phyloP scores from a whole-genome alignment of 306 rosid species.

The Rosa persica region DNA sequence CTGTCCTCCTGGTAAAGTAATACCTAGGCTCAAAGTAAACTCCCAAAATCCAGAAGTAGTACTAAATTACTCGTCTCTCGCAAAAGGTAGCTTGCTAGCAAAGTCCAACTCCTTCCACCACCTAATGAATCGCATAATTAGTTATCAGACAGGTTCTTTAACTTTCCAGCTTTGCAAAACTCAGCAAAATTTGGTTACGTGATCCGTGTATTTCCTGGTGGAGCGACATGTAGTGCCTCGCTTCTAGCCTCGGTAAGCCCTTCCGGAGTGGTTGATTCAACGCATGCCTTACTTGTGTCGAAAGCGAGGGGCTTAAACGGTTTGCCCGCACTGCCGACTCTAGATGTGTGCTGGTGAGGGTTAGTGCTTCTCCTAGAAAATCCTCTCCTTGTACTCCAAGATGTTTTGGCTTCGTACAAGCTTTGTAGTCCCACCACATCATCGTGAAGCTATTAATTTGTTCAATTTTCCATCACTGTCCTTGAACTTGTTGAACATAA shows the following conservation, averaged over 20 bases:
- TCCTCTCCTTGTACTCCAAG: conserved; percentile 8
- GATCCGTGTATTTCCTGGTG: conserved; percentile 15
- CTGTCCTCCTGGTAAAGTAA: conserved; percentile 20
- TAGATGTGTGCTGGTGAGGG: neutral
- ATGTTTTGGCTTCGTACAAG: conserved; percentile 18
- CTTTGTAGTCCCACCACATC: neutral
- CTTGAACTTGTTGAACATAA: neutral
- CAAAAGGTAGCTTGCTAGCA: conserved; percentile 24
- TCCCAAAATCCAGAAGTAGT: conserved; percentile 20
- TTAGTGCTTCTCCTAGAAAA: conserved; percentile 16
- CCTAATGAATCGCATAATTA: conserved; percentile 18
- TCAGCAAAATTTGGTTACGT: conserved; percentile 4
- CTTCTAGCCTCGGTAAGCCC: conserved; percentile 19
- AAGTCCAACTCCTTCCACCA: conserved; percentile 44
- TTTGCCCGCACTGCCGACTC: neutral
- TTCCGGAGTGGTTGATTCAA: conserved; percentile 23
- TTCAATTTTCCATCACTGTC: neutral
- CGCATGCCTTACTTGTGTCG: conserved; percentile 24
- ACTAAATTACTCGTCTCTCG: conserved; percentile 37
- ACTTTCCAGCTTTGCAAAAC: conserved; percentile 24
- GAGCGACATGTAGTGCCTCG: conserved; percentile 15
- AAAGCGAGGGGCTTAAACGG: conserved; percentile 23
- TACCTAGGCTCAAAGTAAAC: conserved; percentile 30
- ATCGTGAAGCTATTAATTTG: neutral
- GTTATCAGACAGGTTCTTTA: no score